Evolutionary conservation across 345 rosid species (phyloP).

Genomic region (Hirschfeldia incana): DNA sequence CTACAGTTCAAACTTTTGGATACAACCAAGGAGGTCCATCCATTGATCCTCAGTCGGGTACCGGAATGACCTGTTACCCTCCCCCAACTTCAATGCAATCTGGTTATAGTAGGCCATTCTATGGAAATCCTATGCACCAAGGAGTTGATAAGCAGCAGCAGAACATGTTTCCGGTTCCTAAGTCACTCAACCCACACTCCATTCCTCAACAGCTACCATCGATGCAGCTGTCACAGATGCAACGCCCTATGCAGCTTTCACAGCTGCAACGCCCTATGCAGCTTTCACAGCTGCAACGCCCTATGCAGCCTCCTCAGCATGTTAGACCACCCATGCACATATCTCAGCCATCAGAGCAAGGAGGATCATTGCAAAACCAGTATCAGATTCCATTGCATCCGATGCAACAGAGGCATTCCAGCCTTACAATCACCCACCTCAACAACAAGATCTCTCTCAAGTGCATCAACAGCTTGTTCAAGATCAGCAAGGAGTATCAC

Average conservation of each 20-base stretch:
- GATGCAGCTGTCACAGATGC: slow-evolving; percentile 47
- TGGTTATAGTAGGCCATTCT: slow-evolving; percentile 67
- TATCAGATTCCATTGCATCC: slow-evolving; percentile 68
- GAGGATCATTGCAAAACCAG: slow-evolving; percentile 55
- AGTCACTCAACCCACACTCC: slow-evolving; percentile 9
- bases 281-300: slow-evolving; percentile 45
- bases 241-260: no score
- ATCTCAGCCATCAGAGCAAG: slow-evolving; percentile 67
- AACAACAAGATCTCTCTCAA: slow-evolving; percentile 44
- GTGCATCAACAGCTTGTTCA: no score
- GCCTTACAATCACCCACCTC: slow-evolving; percentile 60
- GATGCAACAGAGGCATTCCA: slow-evolving; percentile 67
- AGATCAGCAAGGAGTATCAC: no score
- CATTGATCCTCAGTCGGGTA: slow-evolving; percentile 53
- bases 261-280: background rate
- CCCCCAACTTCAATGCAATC: slow-evolving; percentile 68
- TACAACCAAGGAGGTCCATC: slow-evolving; percentile 55
- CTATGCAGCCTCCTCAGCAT: slow-evolving; percentile 85
- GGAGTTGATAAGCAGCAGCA: slow-evolving; percentile 54
- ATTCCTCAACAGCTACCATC: slow-evolving; percentile 75
- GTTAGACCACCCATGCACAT: slow-evolving; percentile 65
- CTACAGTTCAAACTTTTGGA: slow-evolving; percentile 55
- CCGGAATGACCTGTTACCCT: slow-evolving; percentile 59
- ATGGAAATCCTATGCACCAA: slow-evolving; percentile 59
- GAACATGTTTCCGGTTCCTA: slow-evolving; percentile 53